Evolutionary conservation across 2,329 filamentous ascomycete species (phyloP), one percentile per base, ranked within the genome.

Genomic region (Exophiala oligosperma): DNA sequence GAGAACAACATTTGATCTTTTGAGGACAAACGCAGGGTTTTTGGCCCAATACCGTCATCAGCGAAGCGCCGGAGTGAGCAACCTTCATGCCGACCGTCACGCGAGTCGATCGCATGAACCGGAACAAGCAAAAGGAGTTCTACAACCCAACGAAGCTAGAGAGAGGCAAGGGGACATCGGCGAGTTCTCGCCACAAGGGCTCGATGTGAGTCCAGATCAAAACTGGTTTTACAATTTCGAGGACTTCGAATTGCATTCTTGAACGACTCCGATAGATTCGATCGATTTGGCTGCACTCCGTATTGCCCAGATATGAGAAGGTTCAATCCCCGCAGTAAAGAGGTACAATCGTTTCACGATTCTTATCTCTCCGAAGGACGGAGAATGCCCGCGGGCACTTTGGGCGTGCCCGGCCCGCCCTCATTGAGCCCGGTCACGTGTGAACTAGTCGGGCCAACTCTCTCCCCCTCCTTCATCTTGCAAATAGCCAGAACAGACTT

Each of bases 381-480:
- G 44, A 44, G 26, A 48, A 8, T 54, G 52, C 43, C 52, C 52
- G 52, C 52, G 52, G 41, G 43, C 41, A 54, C 21, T 37, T 12
- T 23, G 38, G n/a, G n/a, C 9, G 21, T 24, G 8, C 26, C 5
- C 43, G 21, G 43, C 43, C 43, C 43, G 17, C 43, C 43, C 17
- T 9, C n/a, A 21, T 12, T 5, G 11, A 44, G 43, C 43, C 43
- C 29, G 37, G 52, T 54, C 52, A 54, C 52, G 41, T 54, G 52
- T 23, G 5, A 6, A 24, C 26, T 23, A 12, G 17, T 23, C 43
- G 4, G 11, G 32, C 11, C 11, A 9, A 2, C 6, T 35, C 32
- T 35, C 32, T 35, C 32, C 7, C 26, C 26, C 7, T 12, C 32
- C 32, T 9, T 35, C 32, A 35, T 35, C 32, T 35, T 35, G 9